Evolutionary conservation across 2,329 filamentous ascomycete species (phyloP).

Genomic region (Didymella segeticola): DNA sequence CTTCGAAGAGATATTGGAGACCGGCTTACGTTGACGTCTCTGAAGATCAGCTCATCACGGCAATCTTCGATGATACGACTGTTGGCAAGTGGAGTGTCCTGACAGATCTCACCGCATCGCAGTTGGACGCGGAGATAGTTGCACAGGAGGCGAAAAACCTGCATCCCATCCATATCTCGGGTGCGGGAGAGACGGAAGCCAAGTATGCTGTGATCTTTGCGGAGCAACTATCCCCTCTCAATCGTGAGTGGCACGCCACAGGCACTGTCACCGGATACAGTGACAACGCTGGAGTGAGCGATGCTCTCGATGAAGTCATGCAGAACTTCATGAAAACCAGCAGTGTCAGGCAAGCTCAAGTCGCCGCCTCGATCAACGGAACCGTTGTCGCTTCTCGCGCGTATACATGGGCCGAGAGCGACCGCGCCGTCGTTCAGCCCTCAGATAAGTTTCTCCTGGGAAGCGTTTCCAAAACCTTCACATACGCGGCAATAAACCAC

Average conservation of each 20-base stretch:
- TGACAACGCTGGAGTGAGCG: slow-evolving; percentile 21
- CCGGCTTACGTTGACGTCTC: slow-evolving; percentile 25
- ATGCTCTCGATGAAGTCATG: slow-evolving; percentile 21
- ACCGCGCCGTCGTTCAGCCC: slow-evolving; percentile 23
- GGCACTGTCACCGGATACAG: slow-evolving; percentile 28
- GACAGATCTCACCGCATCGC: slow-evolving; percentile 20
- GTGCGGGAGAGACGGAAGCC: slow-evolving; percentile 12
- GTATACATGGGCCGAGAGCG: slow-evolving; percentile 32
- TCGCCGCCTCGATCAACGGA: slow-evolving; percentile 29
- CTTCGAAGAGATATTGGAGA: slow-evolving; percentile 31
- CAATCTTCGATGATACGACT: slow-evolving; percentile 30
- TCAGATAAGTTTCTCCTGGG: slow-evolving; percentile 33
- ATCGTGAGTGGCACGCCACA: slow-evolving; percentile 25
- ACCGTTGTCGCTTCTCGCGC: slow-evolving; percentile 24
- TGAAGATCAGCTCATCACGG: slow-evolving; percentile 22
- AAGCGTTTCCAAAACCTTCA: slow-evolving; percentile 34
- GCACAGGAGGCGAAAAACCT: slow-evolving; percentile 18
- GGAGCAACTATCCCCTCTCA: slow-evolving; percentile 18
- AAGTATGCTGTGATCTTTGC: slow-evolving; percentile 32
- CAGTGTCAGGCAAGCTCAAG: slow-evolving; percentile 33
- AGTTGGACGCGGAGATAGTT: slow-evolving; percentile 22
- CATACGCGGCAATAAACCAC: slow-evolving; percentile 23
- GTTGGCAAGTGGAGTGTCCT: slow-evolving; percentile 28
- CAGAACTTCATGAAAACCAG: slow-evolving; percentile 27
- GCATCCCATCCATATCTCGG: slow-evolving; percentile 24